Conservation (phyloP, 148 eudicot genomes). For the Beta vulgaris region DNA sequence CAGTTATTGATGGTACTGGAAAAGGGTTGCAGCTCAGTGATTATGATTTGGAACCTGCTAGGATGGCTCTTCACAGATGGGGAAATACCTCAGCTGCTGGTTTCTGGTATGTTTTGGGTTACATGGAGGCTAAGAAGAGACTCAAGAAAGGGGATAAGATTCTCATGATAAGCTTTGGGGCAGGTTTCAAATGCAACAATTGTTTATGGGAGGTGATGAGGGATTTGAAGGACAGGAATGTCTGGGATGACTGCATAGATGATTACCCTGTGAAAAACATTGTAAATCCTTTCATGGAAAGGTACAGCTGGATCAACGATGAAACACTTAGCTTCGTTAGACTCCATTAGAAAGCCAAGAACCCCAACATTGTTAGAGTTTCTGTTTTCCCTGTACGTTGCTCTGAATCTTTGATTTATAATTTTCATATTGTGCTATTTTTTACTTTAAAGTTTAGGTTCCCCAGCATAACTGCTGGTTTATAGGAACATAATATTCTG, state of each 20-base stretch:
- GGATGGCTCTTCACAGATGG: slow-evolving; percentile 82
- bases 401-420: not conserved
- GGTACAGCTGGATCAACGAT: slow-evolving; percentile 76
- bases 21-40: slow-evolving; percentile 51
- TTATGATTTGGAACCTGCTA: slow-evolving; percentile 71
- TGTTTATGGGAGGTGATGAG: slow-evolving; percentile 86
- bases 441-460: slow-evolving; percentile 12
- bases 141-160: slow-evolving; percentile 77
- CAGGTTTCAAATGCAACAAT: slow-evolving; percentile 87
- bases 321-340: slow-evolving; percentile 44
- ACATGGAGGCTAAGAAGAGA: slow-evolving; percentile 91
- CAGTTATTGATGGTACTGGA: slow-evolving; percentile 69
- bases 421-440: slow-evolving; percentile 1
- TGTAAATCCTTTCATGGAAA: slow-evolving; percentile 53
- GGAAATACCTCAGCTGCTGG: slow-evolving; percentile 88
- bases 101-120: slow-evolving; percentile 86
- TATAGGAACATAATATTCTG: slow-evolving; percentile 12
- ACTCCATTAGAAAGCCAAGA: slow-evolving; percentile 26
- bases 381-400: slow-evolving; percentile 9
- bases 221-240: slow-evolving; percentile 63
- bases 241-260: slow-evolving; percentile 68
- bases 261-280: slow-evolving; percentile 41
- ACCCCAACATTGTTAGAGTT: not conserved
- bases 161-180: slow-evolving; percentile 79
- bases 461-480: slow-evolving; percentile 14